Evolutionary conservation across 163 green algal genomes (phyloP), one percentile per base, ranked within the genome.

Genomic region (Prototheca wickerhamii): DNA sequence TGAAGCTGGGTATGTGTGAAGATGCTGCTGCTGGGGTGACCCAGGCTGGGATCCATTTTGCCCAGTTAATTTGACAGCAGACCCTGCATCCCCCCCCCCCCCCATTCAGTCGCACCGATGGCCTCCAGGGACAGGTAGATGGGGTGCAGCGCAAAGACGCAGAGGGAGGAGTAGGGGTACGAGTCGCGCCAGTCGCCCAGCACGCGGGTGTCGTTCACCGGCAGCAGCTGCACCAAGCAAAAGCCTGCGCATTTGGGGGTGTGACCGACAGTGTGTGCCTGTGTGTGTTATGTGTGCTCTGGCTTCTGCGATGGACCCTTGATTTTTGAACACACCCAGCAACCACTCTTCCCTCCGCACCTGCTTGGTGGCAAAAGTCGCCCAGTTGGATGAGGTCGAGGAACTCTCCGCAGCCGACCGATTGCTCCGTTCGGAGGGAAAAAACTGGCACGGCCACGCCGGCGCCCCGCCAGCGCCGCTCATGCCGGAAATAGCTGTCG

Each of bases 171-270:
- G 79, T 98, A 98, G 6, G 92, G 92, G 70, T 98, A 98, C 20
- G 79, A 92, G 79, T 98, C 92, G 77, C 86, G 90, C 86, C 86
- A 98, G 50, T 76, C 93, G 64, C 71, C 68, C 69, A 86, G 76
- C 64, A 98, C 92, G 26, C 65, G 81, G 7, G 92, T 98, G 83
- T 98, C 92, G 73, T 94, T 96, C 4, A 98, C 81, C 2, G 92
- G 92, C 56, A 98, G 85, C 42, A 97, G 68, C 77, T 97, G 90
- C 30, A 91, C 75, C 43, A 93, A 35, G 10, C 70, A 70, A 54
- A 90, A 43, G 4, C 81, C 82, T 85, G 74, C 49, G 58, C n/a
- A 76, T n/a, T 17, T 23, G 43, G 5, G 25, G 23, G 21, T 42
- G 34, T 32, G 10, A 23, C 25, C 42, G n/a, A 49, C 40, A 49